Evolutionary conservation across 495 filamentous ascomycete genomes (phyloP), one percentile per base, ranked within the genome.

Genomic region (Annulohypoxylon stygium): DNA sequence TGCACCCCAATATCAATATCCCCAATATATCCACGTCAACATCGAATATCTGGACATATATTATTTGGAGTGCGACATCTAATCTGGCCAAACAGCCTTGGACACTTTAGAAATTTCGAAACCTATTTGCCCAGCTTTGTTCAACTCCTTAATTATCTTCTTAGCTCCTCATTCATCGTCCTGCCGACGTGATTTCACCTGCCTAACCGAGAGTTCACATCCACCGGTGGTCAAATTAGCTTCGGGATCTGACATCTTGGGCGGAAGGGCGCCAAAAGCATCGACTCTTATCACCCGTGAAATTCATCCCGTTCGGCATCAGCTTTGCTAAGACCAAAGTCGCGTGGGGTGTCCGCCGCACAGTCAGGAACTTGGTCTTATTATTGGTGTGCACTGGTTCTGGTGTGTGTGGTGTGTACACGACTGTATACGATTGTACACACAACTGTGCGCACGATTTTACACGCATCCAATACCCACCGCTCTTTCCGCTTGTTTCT

Each of bases 261-360:
- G 66, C 71, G 30, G 57, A 58, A 69, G 57, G 30, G 57, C 30
- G 30, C 53, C 53, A 73, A 61, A 67, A 53, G 30, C 12, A 60
- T 55, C 54, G 54, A 48, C n/a, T 39, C 26, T 70, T 63, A 70
- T 74, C 61, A 62, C 20, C 67, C 71, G 66, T 70, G 14, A 45
- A 37, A 67, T 62, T 75, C 59, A 63, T 60, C 59, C 67, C 68
- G 62, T 43, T 70, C 72, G 67, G 67, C 67, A 75, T 75, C 67
- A 71, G 72, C 72, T 75, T 75, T 70, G 67, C 72, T 75, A 75
- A 75, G 72, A 75, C 45, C 54, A 60, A 61, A 54, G 36, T 66
- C 41, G 61, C 70, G 71, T 74, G 71, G 71, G 67, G 71, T 74
- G 66, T n/a, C 41, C 55, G 47, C 66, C 65, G 43, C 64, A 64